Conservation (phyloP, 2,329 filamentous ascomycete species). For the Graphilbum fragrans region DNA sequence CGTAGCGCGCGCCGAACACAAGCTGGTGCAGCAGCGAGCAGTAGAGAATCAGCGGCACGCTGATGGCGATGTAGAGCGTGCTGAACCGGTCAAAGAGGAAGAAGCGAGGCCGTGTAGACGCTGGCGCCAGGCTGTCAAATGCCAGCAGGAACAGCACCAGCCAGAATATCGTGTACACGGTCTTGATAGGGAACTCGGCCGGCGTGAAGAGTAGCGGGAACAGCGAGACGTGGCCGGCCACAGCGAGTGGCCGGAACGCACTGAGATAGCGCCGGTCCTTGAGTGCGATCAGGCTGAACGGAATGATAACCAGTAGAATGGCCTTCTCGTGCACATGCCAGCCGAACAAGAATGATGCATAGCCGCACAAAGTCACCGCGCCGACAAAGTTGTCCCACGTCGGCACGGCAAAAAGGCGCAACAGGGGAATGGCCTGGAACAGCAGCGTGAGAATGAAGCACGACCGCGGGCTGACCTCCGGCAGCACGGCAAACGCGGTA, state of each 20-base stretch:
- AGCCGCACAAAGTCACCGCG: conserved; percentile 82
- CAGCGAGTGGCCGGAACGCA: conserved; percentile 82
- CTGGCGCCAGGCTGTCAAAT: conserved; percentile 81
- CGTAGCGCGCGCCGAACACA: conserved; percentile 71
- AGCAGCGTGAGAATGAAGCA: conserved; percentile 76
- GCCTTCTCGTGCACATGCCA: conserved; percentile 99
- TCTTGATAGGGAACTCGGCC: conserved; percentile 89
- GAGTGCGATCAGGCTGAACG: conserved; percentile 85
- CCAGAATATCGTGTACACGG: conserved; percentile 86
- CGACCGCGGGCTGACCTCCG: conserved; percentile 65
- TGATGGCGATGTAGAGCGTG: conserved; percentile 76
- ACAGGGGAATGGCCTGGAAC: conserved; percentile 67
- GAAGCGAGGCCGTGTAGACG: conserved; percentile 64
- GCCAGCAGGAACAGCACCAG: conserved; percentile 71
- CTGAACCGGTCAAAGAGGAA: conserved; percentile 89
- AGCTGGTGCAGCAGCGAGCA: conserved; percentile 73
- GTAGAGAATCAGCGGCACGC: conserved; percentile 81
- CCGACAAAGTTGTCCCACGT: conserved; percentile 86
- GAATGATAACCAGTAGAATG: conserved; percentile 84
- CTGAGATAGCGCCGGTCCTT: conserved; percentile 82
- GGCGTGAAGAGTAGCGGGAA: conserved; percentile 90
- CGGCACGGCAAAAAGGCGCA: conserved; percentile 70
- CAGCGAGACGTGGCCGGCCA: conserved; percentile 87
- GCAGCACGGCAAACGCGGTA: conserved; percentile 84
- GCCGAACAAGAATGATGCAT: conserved; percentile 91